Conservation (phyloP, 2,329 filamentous ascomycete species). For the Ophiostoma ips region DNA sequence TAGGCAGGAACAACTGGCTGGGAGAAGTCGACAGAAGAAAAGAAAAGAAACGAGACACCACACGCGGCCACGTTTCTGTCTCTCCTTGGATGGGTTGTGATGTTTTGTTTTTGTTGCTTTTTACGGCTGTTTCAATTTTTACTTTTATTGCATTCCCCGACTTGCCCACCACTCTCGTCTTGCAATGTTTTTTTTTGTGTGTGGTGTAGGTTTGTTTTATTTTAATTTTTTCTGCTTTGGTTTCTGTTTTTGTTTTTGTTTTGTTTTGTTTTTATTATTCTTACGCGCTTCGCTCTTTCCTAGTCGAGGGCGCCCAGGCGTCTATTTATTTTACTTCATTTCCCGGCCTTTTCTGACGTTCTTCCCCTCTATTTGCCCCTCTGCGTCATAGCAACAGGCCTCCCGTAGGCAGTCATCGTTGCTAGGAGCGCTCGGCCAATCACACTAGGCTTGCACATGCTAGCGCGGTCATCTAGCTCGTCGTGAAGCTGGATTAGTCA, state of each 20-base stretch:
- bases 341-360: background rate
- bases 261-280: background rate
- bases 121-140: background rate
- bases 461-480: background rate
- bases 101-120: background rate
- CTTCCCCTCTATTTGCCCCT: background rate
- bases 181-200: background rate
- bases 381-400: constrained; percentile 3
- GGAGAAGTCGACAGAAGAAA: background rate
- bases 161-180: no score
- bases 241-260: background rate
- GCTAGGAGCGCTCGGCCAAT: background rate
- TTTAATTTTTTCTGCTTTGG: background rate
- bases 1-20: background rate
- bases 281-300: background rate
- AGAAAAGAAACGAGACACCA: background rate
- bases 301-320: background rate
- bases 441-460: background rate
- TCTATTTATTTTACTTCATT: background rate
- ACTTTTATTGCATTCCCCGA: background rate
- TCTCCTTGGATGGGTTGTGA: background rate
- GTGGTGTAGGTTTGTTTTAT: background rate
- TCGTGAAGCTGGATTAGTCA: background rate
- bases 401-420: background rate
- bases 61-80: background rate